phyloP scores from a whole-genome alignment of 805 yeast genomes.

The Nakazawaea ishiwadae region DNA sequence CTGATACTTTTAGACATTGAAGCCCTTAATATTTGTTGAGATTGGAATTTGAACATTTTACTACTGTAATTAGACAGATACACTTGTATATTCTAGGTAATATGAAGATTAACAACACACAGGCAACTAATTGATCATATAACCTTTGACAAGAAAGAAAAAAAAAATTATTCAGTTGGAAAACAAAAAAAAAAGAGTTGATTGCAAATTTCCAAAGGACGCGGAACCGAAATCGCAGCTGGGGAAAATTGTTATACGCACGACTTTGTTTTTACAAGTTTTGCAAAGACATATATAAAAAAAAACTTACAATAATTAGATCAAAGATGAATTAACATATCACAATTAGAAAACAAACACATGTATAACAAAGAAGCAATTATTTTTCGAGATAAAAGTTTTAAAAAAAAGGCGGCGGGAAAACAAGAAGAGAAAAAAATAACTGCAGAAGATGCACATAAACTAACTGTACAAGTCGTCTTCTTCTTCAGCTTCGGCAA shows the following conservation, averaged over 20 bases:
- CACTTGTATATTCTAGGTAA: too few species aligned
- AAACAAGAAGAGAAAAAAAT: too few species aligned
- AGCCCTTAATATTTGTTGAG: slow-evolving; percentile 3
- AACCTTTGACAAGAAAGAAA: too few species aligned
- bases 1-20: slow-evolving; percentile 23
- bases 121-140: too few species aligned
- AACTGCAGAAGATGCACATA: background rate
- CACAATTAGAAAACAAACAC: background rate
- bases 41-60: slow-evolving; percentile 11
- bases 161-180: background rate
- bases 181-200: background rate
- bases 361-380: background rate
- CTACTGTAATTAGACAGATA: too few species aligned
- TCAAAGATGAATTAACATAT: background rate
- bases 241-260: background rate
- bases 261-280: background rate
- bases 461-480: slow-evolving; percentile 36
- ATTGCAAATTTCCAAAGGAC: background rate
- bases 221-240: slow-evolving; percentile 11
- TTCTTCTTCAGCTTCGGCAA: slow-evolving; percentile 45
- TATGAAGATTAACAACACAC: too few species aligned
- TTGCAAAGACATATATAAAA: slow-evolving; percentile 2
- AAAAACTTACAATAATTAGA: too few species aligned
- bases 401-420: too few species aligned
- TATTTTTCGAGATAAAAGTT: too few species aligned